Evolutionary conservation across 371 early-diverging fungal genomes (phyloP).

Genomic region (Lichtheimia ramosa): DNA sequence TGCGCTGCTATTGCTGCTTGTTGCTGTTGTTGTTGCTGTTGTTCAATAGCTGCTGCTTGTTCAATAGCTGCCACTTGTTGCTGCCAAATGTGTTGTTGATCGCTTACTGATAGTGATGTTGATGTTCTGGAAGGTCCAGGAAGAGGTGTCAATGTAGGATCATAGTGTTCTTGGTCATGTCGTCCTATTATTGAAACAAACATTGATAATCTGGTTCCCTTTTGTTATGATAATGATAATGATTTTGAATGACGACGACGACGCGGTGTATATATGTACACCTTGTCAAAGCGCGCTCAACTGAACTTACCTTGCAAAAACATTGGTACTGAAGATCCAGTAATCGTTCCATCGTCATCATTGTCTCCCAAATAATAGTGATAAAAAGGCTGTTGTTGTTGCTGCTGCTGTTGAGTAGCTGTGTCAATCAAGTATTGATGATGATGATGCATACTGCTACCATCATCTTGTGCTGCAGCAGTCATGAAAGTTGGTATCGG

Average conservation of each 20-base stretch:
- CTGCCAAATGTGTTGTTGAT: background rate
- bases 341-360: background rate
- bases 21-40: background rate
- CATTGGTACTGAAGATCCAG: background rate
- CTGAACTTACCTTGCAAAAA: background rate
- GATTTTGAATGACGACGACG: too few species aligned
- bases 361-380: too few species aligned
- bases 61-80: background rate
- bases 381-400: background rate
- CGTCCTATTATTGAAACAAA: background rate
- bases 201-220: background rate
- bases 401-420: conserved; percentile 1
- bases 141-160: conserved; percentile 3
- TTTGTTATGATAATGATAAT: background rate
- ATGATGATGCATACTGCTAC: too few species aligned
- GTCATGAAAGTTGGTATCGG: too few species aligned
- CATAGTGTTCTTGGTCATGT: background rate
- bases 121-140: background rate
- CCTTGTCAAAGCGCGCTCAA: background rate
- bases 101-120: background rate
- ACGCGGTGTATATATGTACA: too few species aligned
- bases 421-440: background rate
- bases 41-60: background rate
- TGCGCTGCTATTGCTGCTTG: background rate
- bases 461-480: too few species aligned